Base-by-base conservation (phyloP, 352 stramenopile genomes). In the Globisporangium acanthophoron region DNA sequence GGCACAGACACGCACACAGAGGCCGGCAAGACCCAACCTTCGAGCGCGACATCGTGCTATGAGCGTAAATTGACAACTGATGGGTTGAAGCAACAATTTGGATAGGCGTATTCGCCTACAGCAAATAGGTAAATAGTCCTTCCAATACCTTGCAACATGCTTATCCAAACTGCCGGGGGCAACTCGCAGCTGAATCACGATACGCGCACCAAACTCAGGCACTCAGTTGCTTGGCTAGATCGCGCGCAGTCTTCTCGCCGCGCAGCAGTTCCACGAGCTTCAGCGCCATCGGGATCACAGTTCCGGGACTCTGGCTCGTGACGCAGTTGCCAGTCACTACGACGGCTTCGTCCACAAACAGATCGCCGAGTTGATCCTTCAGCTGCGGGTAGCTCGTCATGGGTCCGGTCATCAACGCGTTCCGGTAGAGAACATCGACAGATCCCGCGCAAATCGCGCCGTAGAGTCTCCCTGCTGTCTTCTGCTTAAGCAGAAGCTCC, bases 241-340 rank as follows among this genome's bases (percentile, higher is more conserved):
- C 56, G 1, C 48, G 43, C 6, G 70, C 70, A 0, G 45, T 63
- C 1, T 64, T 65, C 39, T 84, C 67, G 4, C 81, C 71, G 12
- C 81, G 76, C 58, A 89, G 55, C 39, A 91, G 56, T 61, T 87
- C 73, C 13, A 88, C 73, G 24, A 92, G 56, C 12, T 67, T 69
- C 37, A 92, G 41, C 6, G 67, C 78, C 74, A 87, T 76, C 11
- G 60, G 57, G 21, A 92, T 76, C 11, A 71, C 73, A 16, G 81
- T 88, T 5, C 54, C 81, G 18, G 79, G 79, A 9, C 77, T 75
- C 61, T 86, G 67, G 31, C 73, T 88, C 18, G 81, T 92, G 16
- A 92, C 67, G 59, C 79, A 89, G 37, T 88, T 87, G 41, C 67
- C 76, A 0, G 69, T 56, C 20, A 88, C 72, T 33, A 89, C 79